phyloP scores from a whole-genome alignment of 2,329 filamentous ascomycete genomes.

The Sarocladiaceae sp. region DNA sequence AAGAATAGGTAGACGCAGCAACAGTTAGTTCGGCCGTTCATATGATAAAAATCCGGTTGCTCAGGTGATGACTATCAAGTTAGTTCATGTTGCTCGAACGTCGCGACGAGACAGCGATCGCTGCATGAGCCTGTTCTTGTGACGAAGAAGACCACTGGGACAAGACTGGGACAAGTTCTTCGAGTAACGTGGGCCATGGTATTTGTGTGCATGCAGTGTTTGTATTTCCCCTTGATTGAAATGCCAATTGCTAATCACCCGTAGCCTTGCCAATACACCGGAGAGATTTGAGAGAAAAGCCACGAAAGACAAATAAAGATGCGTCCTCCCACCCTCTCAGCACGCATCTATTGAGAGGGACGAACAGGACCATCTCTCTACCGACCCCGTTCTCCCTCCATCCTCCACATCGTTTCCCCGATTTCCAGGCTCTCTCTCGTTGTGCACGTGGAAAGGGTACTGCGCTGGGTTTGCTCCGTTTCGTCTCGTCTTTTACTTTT shows the following conservation, averaged over 20 bases:
- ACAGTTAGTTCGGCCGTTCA: too few species aligned
- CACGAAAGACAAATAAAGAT: conserved; percentile 11
- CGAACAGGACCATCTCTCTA: background rate
- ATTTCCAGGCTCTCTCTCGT: conserved; percentile 1
- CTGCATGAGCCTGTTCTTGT: too few species aligned
- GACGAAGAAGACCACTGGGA: too few species aligned
- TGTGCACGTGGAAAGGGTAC: background rate
- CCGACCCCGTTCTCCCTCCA: background rate
- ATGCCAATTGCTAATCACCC: conserved; percentile 14
- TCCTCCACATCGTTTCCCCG: background rate
- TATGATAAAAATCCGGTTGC: too few species aligned
- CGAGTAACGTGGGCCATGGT: background rate
- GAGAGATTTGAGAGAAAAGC: conserved; percentile 12
- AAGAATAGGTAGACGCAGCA: too few species aligned
- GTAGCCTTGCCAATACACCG: conserved; percentile 14
- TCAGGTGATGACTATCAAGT: too few species aligned
- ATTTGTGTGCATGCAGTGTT: conserved; percentile 10
- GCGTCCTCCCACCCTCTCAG: background rate
- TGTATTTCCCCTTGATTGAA: conserved; percentile 12
- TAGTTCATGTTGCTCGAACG: too few species aligned
- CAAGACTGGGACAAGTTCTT: background rate
- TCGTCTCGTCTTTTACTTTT: conserved; percentile 9
- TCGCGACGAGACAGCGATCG: too few species aligned
- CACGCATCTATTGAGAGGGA: background rate
- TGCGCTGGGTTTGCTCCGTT: conserved; percentile 1